These are phyloP conservation scores for Thalassiosira oceanica DNA, from an alignment of 352 stramenopile genomes.

Conservation along the genomic window DNA sequence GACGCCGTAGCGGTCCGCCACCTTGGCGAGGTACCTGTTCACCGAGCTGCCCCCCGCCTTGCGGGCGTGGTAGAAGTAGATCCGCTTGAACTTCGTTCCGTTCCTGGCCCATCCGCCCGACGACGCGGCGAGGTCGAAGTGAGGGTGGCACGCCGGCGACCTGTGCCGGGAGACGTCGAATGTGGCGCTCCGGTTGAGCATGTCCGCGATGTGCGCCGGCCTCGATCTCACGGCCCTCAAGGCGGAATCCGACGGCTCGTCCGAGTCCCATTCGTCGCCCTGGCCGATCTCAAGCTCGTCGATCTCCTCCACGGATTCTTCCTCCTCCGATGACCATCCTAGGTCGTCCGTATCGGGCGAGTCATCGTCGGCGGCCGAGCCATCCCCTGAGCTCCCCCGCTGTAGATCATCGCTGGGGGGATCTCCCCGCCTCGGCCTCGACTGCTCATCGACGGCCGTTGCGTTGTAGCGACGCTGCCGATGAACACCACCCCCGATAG, in stretches of 20 bases:
- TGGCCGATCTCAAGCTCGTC: too few relatives aligned
- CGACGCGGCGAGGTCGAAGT: constrained; percentile 14
- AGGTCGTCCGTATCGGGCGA: too few relatives aligned
- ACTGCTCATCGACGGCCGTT: too few relatives aligned
- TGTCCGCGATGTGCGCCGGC: background rate
- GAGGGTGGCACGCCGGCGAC: constrained; percentile 34
- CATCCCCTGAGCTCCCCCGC: background rate
- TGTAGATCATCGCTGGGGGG: too few relatives aligned
- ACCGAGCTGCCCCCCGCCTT: constrained; percentile 43
- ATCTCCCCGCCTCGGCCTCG: too few relatives aligned
- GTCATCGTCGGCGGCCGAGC: too few relatives aligned
- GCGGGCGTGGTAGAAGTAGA: constrained; percentile 49
- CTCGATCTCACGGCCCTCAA: background rate
- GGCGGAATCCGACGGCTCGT: background rate
- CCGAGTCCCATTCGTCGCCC: background rate
- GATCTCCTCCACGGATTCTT: too few relatives aligned
- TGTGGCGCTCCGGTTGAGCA: background rate
- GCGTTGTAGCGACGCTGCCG: too few relatives aligned
- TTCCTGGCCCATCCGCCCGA: constrained; percentile 29
- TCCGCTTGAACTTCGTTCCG: constrained; percentile 26
- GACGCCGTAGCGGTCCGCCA: constrained; percentile 28
- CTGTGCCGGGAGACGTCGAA: constrained; percentile 1
- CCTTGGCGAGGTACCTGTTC: constrained; percentile 25
- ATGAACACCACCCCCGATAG: too few relatives aligned
- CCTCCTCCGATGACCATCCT: too few relatives aligned